Percentiles rank a stretch among this genome's conserved stretches.
These are phyloP conservation scores for Arctium lappa DNA, from an alignment of 129 eudicot genomes.

Conservation along the genomic window DNA sequence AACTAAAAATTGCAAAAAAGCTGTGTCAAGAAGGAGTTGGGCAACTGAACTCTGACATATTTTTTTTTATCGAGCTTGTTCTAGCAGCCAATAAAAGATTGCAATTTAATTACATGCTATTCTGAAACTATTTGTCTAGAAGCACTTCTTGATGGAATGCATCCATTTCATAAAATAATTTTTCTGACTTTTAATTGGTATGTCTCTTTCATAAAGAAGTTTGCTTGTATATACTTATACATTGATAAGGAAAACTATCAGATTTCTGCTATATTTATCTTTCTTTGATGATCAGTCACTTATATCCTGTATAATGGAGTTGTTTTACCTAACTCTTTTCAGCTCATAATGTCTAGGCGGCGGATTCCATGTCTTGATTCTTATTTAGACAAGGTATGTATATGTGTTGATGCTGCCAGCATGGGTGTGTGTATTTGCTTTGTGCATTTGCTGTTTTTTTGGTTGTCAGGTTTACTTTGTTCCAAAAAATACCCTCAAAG, in stretches of 20 bases:
- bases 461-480: not conserved
- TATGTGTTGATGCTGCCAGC: not conserved
- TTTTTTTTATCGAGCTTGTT: too few species aligned
- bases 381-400: slow-evolving; percentile 85
- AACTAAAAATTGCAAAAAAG: too few species aligned
- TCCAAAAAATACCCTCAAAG: not conserved
- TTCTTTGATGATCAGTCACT: not conserved
- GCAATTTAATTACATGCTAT: not conserved
- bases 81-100: not conserved
- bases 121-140: not conserved
- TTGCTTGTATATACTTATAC: not conserved
- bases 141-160: not conserved
- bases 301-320: not conserved
- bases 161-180: not conserved
- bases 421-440: not conserved
- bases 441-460: not conserved
- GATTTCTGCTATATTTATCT: not conserved
- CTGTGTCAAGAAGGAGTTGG: too few species aligned
- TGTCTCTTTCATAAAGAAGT: not conserved
- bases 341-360: slow-evolving; percentile 97
- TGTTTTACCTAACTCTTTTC: slow-evolving; percentile 14
- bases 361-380: slow-evolving; percentile 98
- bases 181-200: not conserved
- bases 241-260: not conserved
- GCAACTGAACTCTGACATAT: too few species aligned